Evolutionary conservation across 2,329 filamentous ascomycete genomes (phyloP), one percentile per base, ranked within the genome.

Genomic region (Fusarium nematophilum): DNA sequence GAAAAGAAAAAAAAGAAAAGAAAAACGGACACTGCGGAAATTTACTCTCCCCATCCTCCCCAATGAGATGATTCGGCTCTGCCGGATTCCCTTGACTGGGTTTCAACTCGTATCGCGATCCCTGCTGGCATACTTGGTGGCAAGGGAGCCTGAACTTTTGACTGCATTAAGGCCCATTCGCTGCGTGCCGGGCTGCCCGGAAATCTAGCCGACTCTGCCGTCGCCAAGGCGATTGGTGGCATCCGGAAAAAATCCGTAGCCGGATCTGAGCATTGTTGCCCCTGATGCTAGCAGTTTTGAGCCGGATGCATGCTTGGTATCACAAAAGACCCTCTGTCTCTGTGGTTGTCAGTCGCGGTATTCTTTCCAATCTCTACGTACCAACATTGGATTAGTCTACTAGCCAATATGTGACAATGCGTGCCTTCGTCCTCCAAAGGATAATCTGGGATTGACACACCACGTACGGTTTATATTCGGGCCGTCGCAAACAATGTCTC

Each of bases 301-400:
- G 58, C 34, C 17, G 42, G n/a, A n/a, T 39, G 43, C 58, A 62
- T 62, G n/a, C 10, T 11, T 26, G n/a, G 45, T 45, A 29, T 53
- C 52, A 48, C 46, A 42, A 48, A 48, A 44, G 42, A 13, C n/a
- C 47, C 3, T 18, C 13, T 37, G 13, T 15, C 6, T 43, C 5
- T 36, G 17, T 31, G 9, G n/a, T 9, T 9, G 26, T 36, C 31
- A 29, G 14, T 37, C 26, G 25, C 17, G 27, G n/a, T 9, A 11
- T 45, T 15, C 9, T 23, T 27, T 36, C 4, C 10, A 29, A n/a
- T 27, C 23, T 46, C 11, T 17, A 51, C 27, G 18, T 14, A 25
- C 29, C 14, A 25, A 29, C 27, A 33, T 25, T 10, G 15, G n/a
- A 51, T 10, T n/a, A 15, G 40, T 34, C 31, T 36, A 17, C 29